Conservation (phyloP, 202 grass and related monocot species). For the Carex sylvatica region DNA sequence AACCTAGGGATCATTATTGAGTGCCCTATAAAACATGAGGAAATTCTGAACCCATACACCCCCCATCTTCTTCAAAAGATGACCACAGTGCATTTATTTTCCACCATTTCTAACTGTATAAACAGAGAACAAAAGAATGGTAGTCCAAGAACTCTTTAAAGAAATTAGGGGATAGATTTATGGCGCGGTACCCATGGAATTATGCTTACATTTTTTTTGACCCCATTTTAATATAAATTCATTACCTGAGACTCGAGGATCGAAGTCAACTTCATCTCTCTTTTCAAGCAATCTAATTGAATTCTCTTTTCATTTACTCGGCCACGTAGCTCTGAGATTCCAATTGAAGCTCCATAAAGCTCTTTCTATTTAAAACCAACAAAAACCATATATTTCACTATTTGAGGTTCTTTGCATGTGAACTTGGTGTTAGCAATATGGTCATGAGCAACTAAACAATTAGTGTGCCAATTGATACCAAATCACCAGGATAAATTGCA, state of each 20-base stretch:
- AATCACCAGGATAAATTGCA: not conserved
- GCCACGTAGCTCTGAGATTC: slow-evolving; percentile 24
- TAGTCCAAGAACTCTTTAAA: not conserved
- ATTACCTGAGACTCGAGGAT: slow-evolving; percentile 56
- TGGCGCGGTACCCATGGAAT: not conserved
- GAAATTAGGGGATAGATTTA: not conserved
- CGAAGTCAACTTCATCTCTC: slow-evolving; percentile 35
- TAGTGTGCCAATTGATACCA: slow-evolving; percentile 1
- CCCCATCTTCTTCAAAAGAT: not conserved
- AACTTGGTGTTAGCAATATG: not conserved
- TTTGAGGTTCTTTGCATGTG: not conserved
- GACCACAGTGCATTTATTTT: not conserved
- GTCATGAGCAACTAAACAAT: slow-evolving; percentile 6
- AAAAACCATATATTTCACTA: not conserved
- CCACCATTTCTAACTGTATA: not conserved
- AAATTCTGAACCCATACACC: not conserved
- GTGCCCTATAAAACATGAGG: not conserved
- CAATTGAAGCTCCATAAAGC: slow-evolving; percentile 35
- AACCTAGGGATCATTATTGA: not conserved
- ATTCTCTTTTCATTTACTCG: slow-evolving; percentile 41
- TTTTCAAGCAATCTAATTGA: slow-evolving; percentile 40
- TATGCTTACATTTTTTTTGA: not conserved
- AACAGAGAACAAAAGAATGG: not conserved
- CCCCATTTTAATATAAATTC: not conserved
- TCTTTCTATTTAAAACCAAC: slow-evolving; percentile 42